Base-by-base conservation (phyloP, 176 grass and related monocot species). In the Tuctoria greenei region DNA sequence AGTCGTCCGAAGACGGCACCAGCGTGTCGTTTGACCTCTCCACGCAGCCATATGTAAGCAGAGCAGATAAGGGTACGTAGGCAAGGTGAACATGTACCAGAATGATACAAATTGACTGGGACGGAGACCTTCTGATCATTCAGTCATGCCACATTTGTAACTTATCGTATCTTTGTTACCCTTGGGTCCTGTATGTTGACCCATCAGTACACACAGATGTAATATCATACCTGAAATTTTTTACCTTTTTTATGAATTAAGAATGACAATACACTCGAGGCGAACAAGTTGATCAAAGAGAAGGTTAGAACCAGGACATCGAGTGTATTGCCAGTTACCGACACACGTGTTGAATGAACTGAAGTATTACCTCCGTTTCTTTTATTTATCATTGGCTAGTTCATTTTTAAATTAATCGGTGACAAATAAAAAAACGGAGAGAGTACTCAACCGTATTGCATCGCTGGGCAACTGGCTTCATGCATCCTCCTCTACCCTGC, bases 1-100 rank as follows among this genome's bases (percentile, higher is more conserved):
- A 65, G 83, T 68, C 69, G 24, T 34, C 18, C 38, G 23, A 23
- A 71, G 77, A 61, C 83, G 83, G 83, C 83, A 80, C 21, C 69
- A 40, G 18, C 68, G 17, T 74, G 42, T 52, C 59, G 61, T 51
- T 59, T 74, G 83, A 74, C 69, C 42, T 25, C 39, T 50, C 42
- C 42, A 62, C 21, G 28, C 23, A 11, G 80, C 50, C 50, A 25
- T 12, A 15, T 69, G 64, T 26, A 76, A 66, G 62, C 44, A 26
- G 25, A 41, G 24, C 14, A 68, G n/a, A 18, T 16, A 20, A 10
- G 20, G n/a, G n/a, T n/a, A n/a, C 2, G n/a, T 4, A 37, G 41
- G 17, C 73, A 16, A 38, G 41, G 35, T 38, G 47, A 25, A 25
- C 21, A 31, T 57, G 70, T 15, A 49, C 31, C 1, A 46, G 10